phyloP scores from a whole-genome alignment of 371 early-diverging fungal genomes.

The Lichtheimia ramosa region DNA sequence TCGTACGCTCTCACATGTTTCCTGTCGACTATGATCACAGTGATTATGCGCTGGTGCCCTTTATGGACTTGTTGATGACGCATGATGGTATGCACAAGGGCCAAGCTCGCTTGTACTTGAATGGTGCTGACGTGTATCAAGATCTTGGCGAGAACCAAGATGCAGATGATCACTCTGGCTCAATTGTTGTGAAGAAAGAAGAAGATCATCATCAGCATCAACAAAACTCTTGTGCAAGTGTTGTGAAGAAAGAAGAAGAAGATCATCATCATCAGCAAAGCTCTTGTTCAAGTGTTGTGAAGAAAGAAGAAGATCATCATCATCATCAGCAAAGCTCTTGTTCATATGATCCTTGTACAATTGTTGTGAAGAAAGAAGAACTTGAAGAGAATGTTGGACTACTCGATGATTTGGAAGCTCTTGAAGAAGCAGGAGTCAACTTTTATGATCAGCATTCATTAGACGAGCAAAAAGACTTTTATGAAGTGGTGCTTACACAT shows the following conservation, averaged over 20 bases:
- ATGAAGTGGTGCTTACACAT: no score
- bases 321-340: no score
- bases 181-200: slow-evolving; percentile 16
- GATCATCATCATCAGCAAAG: no score
- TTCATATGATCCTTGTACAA: no score
- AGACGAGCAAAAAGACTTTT: no score
- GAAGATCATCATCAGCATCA: slow-evolving; percentile 18
- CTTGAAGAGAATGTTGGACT: slow-evolving; percentile 18
- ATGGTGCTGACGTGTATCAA: slow-evolving; percentile 72
- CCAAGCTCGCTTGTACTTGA: slow-evolving; percentile 72
- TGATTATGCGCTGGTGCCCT: no score
- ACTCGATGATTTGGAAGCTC: slow-evolving; percentile 42
- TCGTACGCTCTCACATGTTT: no score
- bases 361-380: no score
- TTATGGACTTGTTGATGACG: slow-evolving; percentile 71
- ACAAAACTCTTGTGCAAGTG: not conserved
- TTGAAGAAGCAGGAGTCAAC: slow-evolving; percentile 47
- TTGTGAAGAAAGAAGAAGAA: no score
- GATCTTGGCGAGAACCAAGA: slow-evolving; percentile 50
- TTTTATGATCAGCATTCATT: slow-evolving; percentile 19
- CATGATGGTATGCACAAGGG: slow-evolving; percentile 44
- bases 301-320: no score
- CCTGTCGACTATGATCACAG: no score
- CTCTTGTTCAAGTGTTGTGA: no score
- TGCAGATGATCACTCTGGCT: slow-evolving; percentile 20